Percentiles rank a stretch among this genome's conserved stretches.
phyloP scores from a whole-genome alignment of 2,329 filamentous ascomycete species.

The Aspergillus ochraceoroseus region DNA sequence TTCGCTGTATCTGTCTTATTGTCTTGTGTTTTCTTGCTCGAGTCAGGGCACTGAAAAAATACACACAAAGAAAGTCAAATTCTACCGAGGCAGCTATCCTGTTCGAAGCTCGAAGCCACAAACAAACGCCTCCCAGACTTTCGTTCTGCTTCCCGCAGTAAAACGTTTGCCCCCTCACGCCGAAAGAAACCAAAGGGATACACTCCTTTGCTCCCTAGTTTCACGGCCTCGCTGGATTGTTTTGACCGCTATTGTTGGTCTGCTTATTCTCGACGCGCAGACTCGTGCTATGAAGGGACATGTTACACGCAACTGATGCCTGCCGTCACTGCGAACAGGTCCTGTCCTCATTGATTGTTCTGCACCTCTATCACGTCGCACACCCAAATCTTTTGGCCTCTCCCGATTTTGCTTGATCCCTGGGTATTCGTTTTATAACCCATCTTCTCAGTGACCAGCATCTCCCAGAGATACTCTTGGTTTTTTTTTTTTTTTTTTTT shows the following conservation, averaged over 20 bases:
- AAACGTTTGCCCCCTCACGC: conserved; percentile 20
- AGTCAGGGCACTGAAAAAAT: background rate
- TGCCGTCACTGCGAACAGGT: conserved; percentile 22
- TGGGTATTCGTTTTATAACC: conserved; percentile 13
- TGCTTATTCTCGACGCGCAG: conserved; percentile 18
- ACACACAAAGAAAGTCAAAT: conserved; percentile 11
- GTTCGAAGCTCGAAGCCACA: conserved; percentile 3
- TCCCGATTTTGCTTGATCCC: conserved; percentile 9
- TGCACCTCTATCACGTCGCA: conserved; percentile 24
- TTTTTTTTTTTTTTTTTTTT: background rate
- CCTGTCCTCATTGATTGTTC: conserved; percentile 17
- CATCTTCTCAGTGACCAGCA: conserved; percentile 6
- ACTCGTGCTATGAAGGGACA: conserved; percentile 20
- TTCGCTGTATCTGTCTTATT: conserved; percentile 1
- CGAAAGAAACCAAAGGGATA: conserved; percentile 17
- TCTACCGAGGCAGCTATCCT: background rate
- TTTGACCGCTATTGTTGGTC: conserved; percentile 10
- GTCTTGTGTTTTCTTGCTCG: background rate
- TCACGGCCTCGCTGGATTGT: background rate
- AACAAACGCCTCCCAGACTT: background rate
- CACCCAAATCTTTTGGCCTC: conserved; percentile 14
- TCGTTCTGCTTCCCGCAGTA: conserved; percentile 13
- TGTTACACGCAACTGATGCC: conserved; percentile 24
- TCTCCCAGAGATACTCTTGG: conserved; percentile 2
- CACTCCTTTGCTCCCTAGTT: conserved; percentile 18